These are phyloP conservation scores for Diaporthe vaccinii DNA, from an alignment of 2,329 filamentous ascomycete genomes.

Conservation along the genomic window DNA sequence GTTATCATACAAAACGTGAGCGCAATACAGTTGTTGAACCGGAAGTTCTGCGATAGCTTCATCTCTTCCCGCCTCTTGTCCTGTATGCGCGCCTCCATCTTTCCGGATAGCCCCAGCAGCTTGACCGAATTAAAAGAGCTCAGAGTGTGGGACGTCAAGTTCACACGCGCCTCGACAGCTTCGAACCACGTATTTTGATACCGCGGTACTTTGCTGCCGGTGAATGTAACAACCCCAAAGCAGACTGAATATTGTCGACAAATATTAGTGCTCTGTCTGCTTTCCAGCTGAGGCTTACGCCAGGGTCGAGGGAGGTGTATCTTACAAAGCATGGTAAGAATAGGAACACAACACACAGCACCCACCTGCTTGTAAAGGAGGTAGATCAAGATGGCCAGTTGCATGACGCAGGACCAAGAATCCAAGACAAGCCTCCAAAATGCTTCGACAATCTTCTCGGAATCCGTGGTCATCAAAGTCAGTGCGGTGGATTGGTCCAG, in stretches of 20 bases:
- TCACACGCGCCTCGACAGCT: slow-evolving; percentile 1
- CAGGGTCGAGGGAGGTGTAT: too few species aligned
- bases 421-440: slow-evolving; percentile 50
- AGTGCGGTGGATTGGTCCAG: slow-evolving; percentile 46
- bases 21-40: background rate
- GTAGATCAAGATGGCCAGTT: slow-evolving; percentile 51
- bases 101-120: background rate
- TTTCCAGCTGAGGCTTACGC: too few species aligned
- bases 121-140: background rate
- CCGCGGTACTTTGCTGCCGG: background rate
- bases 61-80: background rate
- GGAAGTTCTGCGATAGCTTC: background rate
- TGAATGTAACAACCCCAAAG: background rate
- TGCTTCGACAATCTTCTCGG: slow-evolving; percentile 49
- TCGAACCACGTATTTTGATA: background rate
- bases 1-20: background rate
- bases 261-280: background rate
- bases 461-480: slow-evolving; percentile 55
- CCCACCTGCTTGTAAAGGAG: slow-evolving; percentile 51
- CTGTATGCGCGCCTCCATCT: background rate
- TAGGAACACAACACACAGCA: slow-evolving; percentile 48
- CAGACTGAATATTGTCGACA: background rate
- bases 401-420: slow-evolving; percentile 51
- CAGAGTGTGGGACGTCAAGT: slow-evolving; percentile 1
- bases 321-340: slow-evolving; percentile 37